These are phyloP conservation scores for Gaeumannomyces tritici DNA, from an alignment of 2,329 filamentous ascomycete genomes.

Conservation along the genomic window DNA sequence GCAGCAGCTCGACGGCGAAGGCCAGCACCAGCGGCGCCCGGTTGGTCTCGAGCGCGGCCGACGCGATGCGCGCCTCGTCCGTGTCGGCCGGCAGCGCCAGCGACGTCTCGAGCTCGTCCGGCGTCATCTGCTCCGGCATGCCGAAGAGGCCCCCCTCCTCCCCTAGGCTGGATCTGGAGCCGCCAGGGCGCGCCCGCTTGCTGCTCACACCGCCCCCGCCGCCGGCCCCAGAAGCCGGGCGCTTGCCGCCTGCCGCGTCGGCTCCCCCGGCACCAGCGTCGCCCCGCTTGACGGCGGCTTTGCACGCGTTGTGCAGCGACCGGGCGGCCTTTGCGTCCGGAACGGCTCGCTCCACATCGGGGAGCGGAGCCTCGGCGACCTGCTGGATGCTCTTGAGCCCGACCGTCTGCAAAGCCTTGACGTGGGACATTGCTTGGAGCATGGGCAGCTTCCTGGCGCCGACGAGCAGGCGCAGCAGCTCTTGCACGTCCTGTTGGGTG, in stretches of 20 bases:
- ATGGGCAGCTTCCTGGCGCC: constrained; percentile 45
- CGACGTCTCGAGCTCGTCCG: constrained; percentile 53
- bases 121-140: constrained; percentile 25
- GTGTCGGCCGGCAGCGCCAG: constrained; percentile 47
- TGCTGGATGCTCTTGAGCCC: constrained; percentile 44
- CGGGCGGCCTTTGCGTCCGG: constrained; percentile 39
- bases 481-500: constrained; percentile 49
- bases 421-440: constrained; percentile 47
- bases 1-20: constrained; percentile 64
- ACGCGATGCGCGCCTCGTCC: constrained; percentile 50
- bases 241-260: constrained; percentile 17
- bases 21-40: constrained; percentile 74
- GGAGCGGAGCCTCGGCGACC: constrained; percentile 39
- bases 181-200: constrained; percentile 21
- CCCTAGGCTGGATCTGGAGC: constrained; percentile 5
- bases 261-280: constrained; percentile 6
- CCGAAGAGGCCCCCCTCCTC: constrained; percentile 15
- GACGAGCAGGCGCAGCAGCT: constrained; percentile 50
- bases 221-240: constrained; percentile 13
- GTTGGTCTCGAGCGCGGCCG: constrained; percentile 59
- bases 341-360: constrained; percentile 34
- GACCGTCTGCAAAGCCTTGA: constrained; percentile 46
- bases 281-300: constrained; percentile 35
- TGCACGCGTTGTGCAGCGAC: constrained; percentile 43
- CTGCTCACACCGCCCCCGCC: constrained; percentile 18